These are phyloP conservation scores for Plantago coronopus DNA, from an alignment of 305 asterid genomes.

Conservation along the genomic window DNA sequence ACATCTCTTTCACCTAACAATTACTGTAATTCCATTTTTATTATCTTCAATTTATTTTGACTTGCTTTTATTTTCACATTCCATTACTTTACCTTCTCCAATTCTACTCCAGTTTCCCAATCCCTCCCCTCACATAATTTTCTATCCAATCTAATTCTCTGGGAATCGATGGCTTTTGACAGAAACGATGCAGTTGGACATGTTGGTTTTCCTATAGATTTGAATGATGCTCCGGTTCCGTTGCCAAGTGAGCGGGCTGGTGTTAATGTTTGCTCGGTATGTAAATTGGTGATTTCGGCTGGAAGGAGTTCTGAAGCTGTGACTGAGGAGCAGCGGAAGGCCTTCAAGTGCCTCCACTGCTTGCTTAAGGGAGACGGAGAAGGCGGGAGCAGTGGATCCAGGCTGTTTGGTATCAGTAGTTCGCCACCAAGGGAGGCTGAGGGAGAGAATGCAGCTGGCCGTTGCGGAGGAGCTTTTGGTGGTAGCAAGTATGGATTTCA, in stretches of 20 bases:
- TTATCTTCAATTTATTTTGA: too few relatives aligned
- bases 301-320: slow-evolving; percentile 30
- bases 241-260: slow-evolving; percentile 43
- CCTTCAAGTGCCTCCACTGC: slow-evolving; percentile 44
- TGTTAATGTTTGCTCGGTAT: slow-evolving; percentile 31
- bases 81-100: too few relatives aligned
- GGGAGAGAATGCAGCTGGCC: slow-evolving; percentile 28
- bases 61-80: too few relatives aligned
- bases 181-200: neutral
- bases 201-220: slow-evolving; percentile 49
- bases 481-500: slow-evolving; percentile 46
- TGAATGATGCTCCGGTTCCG: slow-evolving; percentile 49
- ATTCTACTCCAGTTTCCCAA: too few relatives aligned
- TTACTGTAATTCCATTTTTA: too few relatives aligned
- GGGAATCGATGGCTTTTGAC: too few relatives aligned
- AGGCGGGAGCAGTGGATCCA: slow-evolving; percentile 30
- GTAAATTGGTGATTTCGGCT: slow-evolving; percentile 35
- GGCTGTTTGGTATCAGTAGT: slow-evolving; percentile 49
- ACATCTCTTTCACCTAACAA: too few relatives aligned
- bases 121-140: too few relatives aligned
- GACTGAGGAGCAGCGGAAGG: slow-evolving; percentile 31
- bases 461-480: too few relatives aligned
- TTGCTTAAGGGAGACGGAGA: slow-evolving; percentile 26
- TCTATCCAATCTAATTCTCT: too few relatives aligned
- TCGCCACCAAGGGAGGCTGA: slow-evolving; percentile 56